Percentiles rank a stretch among this genome's conserved stretches.
phyloP scores from a whole-genome alignment of 345 rosid species.

The Corymbia maculata region DNA sequence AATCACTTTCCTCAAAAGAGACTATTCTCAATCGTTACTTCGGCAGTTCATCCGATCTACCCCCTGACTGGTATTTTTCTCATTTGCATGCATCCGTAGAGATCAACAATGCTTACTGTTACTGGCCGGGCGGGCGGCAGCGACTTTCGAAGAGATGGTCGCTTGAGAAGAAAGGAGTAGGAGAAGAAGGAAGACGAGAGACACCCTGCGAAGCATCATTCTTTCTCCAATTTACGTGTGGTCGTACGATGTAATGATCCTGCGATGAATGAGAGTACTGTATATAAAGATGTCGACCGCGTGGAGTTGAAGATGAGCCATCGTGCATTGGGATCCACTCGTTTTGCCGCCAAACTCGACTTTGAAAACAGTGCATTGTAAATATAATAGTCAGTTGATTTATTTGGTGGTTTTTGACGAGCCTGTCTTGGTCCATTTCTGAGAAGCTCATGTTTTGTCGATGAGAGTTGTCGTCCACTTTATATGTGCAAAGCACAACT shows the following conservation, averaged over 20 bases:
- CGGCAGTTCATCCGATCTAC: background rate
- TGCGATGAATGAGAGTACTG: background rate
- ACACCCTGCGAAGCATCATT: background rate
- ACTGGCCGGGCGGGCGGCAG: background rate
- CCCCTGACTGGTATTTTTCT: background rate
- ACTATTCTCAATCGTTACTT: background rate
- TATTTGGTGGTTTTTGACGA: background rate
- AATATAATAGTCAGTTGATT: too few relatives aligned
- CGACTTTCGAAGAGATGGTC: background rate
- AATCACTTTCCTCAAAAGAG: background rate
- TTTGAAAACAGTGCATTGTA: background rate
- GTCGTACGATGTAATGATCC: background rate
- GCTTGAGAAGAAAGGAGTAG: background rate
- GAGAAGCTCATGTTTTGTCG: background rate
- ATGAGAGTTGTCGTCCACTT: background rate
- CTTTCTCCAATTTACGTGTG: background rate
- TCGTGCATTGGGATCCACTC: background rate
- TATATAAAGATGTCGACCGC: background rate
- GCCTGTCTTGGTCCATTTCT: background rate
- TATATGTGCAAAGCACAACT: background rate
- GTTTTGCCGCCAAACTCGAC: background rate
- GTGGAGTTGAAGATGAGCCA: background rate
- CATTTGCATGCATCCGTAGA: background rate
- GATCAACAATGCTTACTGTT: background rate
- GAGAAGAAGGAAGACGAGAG: background rate